A percentile compares a stretch with the other conserved stretches of the same genome.
Conservation (phyloP, 441 rosid genomes). For the Eruca vesicaria region DNA sequence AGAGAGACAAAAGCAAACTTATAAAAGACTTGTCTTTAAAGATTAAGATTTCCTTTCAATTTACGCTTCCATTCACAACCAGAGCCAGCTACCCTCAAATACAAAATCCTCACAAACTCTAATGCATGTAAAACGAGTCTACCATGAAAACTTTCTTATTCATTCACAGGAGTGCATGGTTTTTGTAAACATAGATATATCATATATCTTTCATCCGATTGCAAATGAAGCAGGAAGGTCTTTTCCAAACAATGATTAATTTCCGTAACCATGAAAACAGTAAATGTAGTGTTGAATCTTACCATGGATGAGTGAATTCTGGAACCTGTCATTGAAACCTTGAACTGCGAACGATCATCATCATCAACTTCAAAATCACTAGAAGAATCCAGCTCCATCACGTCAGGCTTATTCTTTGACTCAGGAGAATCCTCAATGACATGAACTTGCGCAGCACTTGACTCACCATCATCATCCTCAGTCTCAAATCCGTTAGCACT, state of each 20-base stretch:
- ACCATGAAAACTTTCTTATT: neutral
- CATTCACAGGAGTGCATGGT: too few relatives aligned
- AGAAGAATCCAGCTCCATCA: conserved; percentile 65
- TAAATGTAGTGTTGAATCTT: conserved; percentile 27
- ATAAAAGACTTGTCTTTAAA: neutral
- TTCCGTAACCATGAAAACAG: neutral
- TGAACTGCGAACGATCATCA: conserved; percentile 23
- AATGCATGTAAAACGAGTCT: neutral
- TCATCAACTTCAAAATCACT: conserved; percentile 46
- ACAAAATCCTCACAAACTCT: neutral
- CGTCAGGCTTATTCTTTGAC: conserved; percentile 33
- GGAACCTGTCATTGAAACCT: conserved; percentile 18
- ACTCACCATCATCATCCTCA: conserved; percentile 9
- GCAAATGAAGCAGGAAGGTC: neutral
- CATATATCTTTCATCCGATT: too few relatives aligned
- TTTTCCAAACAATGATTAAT: neutral
- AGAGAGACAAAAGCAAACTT: neutral
- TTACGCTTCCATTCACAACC: neutral
- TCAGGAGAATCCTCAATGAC: conserved; percentile 60
- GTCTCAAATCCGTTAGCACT: conserved; percentile 16
- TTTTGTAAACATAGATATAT: too few relatives aligned
- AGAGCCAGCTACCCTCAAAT: neutral
- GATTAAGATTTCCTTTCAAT: neutral
- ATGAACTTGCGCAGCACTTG: conserved; percentile 32
- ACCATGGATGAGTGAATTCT: conserved; percentile 46